A percentile compares a stretch with the other conserved stretches of the same genome.
phyloP scores from a whole-genome alignment of 371 early-diverging fungal species.

The Lichtheimia hyalospora region DNA sequence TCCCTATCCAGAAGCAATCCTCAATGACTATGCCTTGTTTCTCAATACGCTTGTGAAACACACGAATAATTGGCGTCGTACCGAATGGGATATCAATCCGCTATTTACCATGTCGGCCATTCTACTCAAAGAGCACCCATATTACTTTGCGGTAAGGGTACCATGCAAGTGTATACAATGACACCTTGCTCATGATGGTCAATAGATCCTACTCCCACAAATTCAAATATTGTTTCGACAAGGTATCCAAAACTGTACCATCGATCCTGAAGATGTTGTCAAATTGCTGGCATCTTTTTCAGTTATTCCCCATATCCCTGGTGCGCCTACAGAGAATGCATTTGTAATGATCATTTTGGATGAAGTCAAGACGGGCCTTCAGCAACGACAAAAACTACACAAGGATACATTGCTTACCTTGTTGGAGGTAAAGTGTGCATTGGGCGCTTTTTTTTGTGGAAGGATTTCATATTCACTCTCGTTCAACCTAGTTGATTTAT shows the following conservation, averaged over 20 bases:
- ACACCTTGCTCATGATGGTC: background rate
- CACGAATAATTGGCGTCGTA: conserved; percentile 48
- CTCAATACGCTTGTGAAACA: conserved; percentile 41
- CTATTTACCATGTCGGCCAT: conserved; percentile 52
- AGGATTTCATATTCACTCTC: no score
- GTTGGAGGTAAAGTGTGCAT: conserved; percentile 29
- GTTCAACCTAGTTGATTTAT: conserved; percentile 26
- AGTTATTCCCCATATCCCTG: conserved; percentile 27
- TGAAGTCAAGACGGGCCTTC: conserved; percentile 34
- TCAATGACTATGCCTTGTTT: conserved; percentile 45
- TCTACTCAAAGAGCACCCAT: conserved; percentile 48
- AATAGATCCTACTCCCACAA: conserved; percentile 37
- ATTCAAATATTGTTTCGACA: conserved; percentile 44
- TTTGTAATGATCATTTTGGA: conserved; percentile 49
- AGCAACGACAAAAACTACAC: conserved; percentile 22
- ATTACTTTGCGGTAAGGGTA: conserved; percentile 34
- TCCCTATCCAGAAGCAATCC: conserved; percentile 45
- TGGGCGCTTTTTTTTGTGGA: background rate
- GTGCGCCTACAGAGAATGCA: conserved; percentile 26
- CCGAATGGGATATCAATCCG: conserved; percentile 58
- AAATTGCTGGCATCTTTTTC: conserved; percentile 44
- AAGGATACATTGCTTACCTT: conserved; percentile 44
- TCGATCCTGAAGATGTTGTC: conserved; percentile 36
- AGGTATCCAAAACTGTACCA: conserved; percentile 36
- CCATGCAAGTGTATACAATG: background rate